Conservation (phyloP, 495 filamentous ascomycete genomes). For the Lasiosphaeria hispida region DNA sequence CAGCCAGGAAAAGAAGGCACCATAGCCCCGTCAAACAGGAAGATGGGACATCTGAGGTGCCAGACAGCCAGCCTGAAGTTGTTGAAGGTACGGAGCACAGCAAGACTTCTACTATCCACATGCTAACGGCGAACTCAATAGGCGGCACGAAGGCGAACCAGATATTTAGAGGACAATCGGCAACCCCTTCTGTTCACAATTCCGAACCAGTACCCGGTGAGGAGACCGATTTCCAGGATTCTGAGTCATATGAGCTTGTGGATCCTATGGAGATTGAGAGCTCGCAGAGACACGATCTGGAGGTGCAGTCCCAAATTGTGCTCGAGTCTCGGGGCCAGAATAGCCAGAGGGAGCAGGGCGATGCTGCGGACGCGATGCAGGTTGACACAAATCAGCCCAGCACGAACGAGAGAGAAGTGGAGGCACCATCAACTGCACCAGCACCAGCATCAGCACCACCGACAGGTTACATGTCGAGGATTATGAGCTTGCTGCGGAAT, state of each 20-base stretch:
- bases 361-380: slow-evolving; percentile 14
- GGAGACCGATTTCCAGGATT: background rate
- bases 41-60: slow-evolving; percentile 13
- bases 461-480: slow-evolving; percentile 29
- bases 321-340: slow-evolving; percentile 24
- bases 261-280: slow-evolving; percentile 19
- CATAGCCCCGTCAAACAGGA: slow-evolving; percentile 7
- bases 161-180: background rate
- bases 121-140: background rate
- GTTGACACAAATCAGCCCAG: slow-evolving; percentile 1
- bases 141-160: background rate
- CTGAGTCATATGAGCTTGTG: background rate
- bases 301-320: slow-evolving; percentile 31
- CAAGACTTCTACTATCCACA: background rate
- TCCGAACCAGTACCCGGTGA: background rate
- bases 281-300: slow-evolving; percentile 15
- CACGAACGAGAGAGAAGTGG: slow-evolving; percentile 2
- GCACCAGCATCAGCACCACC: slow-evolving; percentile 8
- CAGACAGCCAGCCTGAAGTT: slow-evolving; percentile 14
- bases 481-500: slow-evolving; percentile 50
- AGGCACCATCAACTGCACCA: slow-evolving; percentile 7
- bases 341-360: slow-evolving; percentile 12
- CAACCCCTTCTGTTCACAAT: slow-evolving; percentile 12
- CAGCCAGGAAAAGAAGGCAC: slow-evolving; percentile 18
- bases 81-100: background rate